A percentile compares a stretch with the other conserved stretches of the same genome.
phyloP scores from a whole-genome alignment of 2,329 filamentous ascomycete genomes.

The Truncatella angustata region DNA sequence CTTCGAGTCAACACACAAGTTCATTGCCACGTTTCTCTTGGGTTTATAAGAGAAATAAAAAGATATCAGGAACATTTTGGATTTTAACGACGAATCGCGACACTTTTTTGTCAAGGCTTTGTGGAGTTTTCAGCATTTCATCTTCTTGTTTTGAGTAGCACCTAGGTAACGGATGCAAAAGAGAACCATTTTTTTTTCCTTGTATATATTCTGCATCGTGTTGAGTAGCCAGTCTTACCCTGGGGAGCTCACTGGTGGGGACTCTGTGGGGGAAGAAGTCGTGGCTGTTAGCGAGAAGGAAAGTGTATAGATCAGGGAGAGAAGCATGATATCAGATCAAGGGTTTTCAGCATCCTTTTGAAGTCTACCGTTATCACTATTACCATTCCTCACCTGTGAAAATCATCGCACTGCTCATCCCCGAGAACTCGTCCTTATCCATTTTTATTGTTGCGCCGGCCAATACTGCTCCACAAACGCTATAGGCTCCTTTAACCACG shows the following conservation, averaged over 20 bases:
- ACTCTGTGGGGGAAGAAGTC: background rate
- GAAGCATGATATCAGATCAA: too few relatives aligned
- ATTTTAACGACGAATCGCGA: too few relatives aligned
- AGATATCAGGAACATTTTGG: too few relatives aligned
- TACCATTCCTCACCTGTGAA: too few relatives aligned
- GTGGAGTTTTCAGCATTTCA: background rate
- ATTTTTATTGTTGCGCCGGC: too few relatives aligned
- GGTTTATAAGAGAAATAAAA: too few relatives aligned
- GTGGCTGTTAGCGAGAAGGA: too few relatives aligned
- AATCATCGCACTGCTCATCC: background rate
- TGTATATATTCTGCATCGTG: background rate
- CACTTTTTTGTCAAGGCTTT: background rate
- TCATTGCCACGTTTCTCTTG: too few relatives aligned
- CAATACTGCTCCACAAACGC: slow-evolving; percentile 10
- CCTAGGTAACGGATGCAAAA: background rate
- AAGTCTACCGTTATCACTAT: too few relatives aligned
- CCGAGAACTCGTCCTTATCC: background rate
- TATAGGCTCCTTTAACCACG: slow-evolving; percentile 11
- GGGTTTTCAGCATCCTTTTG: too few relatives aligned
- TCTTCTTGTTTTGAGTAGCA: background rate
- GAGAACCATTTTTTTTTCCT: background rate
- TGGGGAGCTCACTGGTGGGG: background rate
- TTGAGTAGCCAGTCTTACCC: background rate
- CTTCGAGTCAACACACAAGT: too few relatives aligned
- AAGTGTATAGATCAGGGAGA: too few relatives aligned